phyloP scores from a whole-genome alignment of 768 basidiomycete genomes.

The Cytidiella melzeri region DNA sequence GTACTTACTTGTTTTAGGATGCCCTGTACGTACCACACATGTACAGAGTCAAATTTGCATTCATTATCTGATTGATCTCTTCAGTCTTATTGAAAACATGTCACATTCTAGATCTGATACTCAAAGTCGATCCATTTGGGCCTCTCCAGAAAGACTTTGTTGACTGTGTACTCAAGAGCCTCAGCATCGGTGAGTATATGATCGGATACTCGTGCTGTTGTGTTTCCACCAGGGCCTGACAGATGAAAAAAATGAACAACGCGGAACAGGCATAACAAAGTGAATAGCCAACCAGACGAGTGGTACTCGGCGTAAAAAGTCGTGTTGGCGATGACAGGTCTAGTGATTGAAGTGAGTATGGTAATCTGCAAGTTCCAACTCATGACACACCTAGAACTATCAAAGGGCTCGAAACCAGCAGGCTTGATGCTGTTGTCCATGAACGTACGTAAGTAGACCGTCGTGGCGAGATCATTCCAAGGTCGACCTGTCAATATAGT shows the following conservation, averaged over 20 bases:
- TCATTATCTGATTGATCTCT: neutral
- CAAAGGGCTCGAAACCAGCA: slow-evolving; percentile 46
- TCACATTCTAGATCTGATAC: slow-evolving; percentile 24
- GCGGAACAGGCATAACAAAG: neutral
- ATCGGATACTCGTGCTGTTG: slow-evolving; percentile 37
- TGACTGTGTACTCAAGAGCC: slow-evolving; percentile 37
- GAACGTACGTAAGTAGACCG: slow-evolving; percentile 46
- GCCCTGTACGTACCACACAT: neutral
- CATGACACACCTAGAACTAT: slow-evolving; percentile 30
- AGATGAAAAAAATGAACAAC: neutral
- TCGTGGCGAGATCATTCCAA: slow-evolving; percentile 54
- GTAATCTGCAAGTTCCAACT: neutral
- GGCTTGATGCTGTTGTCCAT: slow-evolving; percentile 55
- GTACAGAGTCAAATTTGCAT: neutral
- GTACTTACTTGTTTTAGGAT: neutral
- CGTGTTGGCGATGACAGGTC: slow-evolving; percentile 43
- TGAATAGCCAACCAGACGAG: slow-evolving; percentile 37
- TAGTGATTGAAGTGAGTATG: slow-evolving; percentile 13
- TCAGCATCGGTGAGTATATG: slow-evolving; percentile 39
- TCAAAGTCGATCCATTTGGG: slow-evolving; percentile 52
- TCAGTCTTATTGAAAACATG: neutral
- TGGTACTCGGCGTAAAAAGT: slow-evolving; percentile 54
- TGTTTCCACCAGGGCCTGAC: slow-evolving; percentile 50
- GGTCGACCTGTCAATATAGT: slow-evolving; percentile 36
- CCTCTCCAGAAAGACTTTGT: slow-evolving; percentile 43